phyloP scores from a whole-genome alignment of 495 filamentous ascomycete genomes.

The Tirmania nivea region DNA sequence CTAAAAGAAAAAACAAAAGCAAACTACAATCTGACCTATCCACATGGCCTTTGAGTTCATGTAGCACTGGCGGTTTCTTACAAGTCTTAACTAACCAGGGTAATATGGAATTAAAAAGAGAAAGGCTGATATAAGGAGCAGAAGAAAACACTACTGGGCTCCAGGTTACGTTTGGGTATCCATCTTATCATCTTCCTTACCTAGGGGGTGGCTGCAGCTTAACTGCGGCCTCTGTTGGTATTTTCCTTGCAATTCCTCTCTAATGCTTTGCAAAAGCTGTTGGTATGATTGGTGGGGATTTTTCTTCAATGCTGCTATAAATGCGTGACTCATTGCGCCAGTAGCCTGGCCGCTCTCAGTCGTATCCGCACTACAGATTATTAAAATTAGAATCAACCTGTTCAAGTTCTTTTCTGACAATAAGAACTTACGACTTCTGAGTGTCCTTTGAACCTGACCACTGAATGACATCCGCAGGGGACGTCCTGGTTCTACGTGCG shows the following conservation, averaged over 20 bases:
- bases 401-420: conserved; percentile 5
- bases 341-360: conserved; percentile 64
- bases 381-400: neutral
- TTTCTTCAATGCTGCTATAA: conserved; percentile 83
- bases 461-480: conserved; percentile 90
- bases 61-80: no score
- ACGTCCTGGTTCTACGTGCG: conserved; percentile 74
- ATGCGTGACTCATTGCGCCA: conserved; percentile 95
- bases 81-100: no score
- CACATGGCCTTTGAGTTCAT: no score
- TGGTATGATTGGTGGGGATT: conserved; percentile 97
- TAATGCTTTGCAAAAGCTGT: conserved; percentile 82
- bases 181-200: conserved; percentile 28
- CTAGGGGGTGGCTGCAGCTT: conserved; percentile 86
- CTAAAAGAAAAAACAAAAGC: no score
- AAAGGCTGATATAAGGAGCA: no score
- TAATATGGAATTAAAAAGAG: no score
- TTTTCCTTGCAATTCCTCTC: conserved; percentile 65
- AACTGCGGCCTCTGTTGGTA: conserved; percentile 95
- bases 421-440: conserved; percentile 63
- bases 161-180: no score
- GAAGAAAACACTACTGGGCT: no score
- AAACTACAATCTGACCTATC: no score
- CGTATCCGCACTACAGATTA: conserved; percentile 33
- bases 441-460: conserved; percentile 91